Conservation (phyloP, 2,329 filamentous ascomycete genomes). For the Magnaporthiopsis incrustans region DNA sequence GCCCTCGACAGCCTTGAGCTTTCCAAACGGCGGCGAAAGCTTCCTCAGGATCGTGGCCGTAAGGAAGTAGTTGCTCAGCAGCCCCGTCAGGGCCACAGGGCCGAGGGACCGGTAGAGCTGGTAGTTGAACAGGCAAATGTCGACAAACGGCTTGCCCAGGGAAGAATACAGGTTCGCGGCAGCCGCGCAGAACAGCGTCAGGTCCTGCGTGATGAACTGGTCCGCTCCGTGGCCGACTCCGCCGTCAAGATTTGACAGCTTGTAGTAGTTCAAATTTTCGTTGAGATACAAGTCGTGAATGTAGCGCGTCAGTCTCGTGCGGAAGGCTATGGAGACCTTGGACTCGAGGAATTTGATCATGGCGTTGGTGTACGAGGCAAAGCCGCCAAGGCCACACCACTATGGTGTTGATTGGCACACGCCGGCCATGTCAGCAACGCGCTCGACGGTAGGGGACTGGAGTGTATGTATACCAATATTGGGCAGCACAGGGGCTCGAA, state of each 20-base stretch:
- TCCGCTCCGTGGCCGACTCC: conserved; percentile 88
- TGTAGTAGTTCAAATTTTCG: conserved; percentile 93
- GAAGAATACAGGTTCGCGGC: conserved; percentile 93
- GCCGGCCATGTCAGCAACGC: too few species aligned
- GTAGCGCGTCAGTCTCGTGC: conserved; percentile 87
- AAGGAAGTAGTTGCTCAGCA: conserved; percentile 87
- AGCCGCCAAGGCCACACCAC: conserved; percentile 89
- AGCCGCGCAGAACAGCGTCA: conserved; percentile 89
- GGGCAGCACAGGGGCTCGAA: conserved; percentile 21
- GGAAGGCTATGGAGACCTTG: conserved; percentile 96
- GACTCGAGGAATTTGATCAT: conserved; percentile 99
- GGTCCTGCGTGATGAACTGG: conserved; percentile 94
- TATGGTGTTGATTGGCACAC: conserved; percentile 20
- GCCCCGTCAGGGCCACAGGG: conserved; percentile 74
- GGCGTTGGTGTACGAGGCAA: conserved; percentile 94
- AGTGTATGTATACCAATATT: too few species aligned
- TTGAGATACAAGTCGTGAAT: conserved; percentile 97
- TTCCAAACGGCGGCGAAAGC: conserved; percentile 91
- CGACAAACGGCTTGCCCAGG: conserved; percentile 95
- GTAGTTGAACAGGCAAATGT: conserved; percentile 96
- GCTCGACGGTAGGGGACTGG: too few species aligned
- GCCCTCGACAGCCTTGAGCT: conserved; percentile 91
- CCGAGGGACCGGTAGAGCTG: conserved; percentile 90
- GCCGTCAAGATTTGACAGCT: conserved; percentile 84
- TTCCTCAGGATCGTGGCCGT: conserved; percentile 84